Evolutionary conservation across 2,329 filamentous ascomycete genomes (phyloP).

Genomic region (Fusarium piperis): DNA sequence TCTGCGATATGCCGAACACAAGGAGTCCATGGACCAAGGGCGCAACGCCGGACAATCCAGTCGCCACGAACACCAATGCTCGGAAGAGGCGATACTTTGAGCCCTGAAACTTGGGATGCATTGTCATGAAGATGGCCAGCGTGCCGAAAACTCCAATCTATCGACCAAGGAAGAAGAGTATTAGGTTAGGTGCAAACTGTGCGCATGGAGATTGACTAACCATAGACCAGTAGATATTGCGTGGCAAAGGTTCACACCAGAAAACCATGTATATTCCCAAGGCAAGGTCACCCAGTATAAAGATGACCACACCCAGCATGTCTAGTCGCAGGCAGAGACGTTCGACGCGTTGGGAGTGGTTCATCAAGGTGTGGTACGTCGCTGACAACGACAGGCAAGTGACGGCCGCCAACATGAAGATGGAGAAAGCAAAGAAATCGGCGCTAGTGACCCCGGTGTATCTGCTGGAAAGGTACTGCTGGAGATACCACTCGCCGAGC

Average conservation of each 20-base stretch:
- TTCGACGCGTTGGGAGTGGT: constrained; percentile 34
- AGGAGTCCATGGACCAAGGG: constrained; percentile 51
- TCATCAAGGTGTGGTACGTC: constrained; percentile 38
- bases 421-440: constrained; percentile 34
- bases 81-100: constrained; percentile 33
- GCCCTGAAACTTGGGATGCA: not conserved
- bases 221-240: constrained; percentile 42
- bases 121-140: not conserved
- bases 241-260: constrained; percentile 39
- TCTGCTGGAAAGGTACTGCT: constrained; percentile 27
- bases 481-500: constrained; percentile 41
- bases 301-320: constrained; percentile 33
- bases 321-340: constrained; percentile 36
- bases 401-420: constrained; percentile 32
- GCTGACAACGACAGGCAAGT: constrained; percentile 8
- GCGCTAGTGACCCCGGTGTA: constrained; percentile 27
- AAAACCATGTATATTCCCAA: constrained; percentile 42
- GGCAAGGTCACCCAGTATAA: constrained; percentile 38
- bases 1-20: constrained; percentile 48
- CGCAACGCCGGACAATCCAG: constrained; percentile 47
- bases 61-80: constrained; percentile 48
- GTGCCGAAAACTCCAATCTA: not conserved
- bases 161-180: not conserved
- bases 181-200: not conserved
- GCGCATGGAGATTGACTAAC: constrained; percentile 33